Evolutionary conservation across 305 asterid species (phyloP).

Genomic region (Solanum hybrid): DNA sequence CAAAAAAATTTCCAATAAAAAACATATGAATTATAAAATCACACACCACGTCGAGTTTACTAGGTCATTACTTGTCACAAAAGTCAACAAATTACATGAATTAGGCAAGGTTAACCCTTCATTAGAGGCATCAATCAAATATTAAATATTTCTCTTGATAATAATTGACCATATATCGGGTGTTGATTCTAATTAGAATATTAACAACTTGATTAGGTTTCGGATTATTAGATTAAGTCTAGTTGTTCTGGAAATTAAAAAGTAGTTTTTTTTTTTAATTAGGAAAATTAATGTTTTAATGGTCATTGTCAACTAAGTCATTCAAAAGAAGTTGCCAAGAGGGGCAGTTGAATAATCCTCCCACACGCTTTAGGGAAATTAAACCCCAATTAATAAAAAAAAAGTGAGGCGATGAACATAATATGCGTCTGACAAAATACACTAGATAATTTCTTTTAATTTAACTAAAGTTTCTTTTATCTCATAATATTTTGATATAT

Average conservation of each 20-base stretch:
- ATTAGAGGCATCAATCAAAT: background rate
- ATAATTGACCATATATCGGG: background rate
- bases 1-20: background rate
- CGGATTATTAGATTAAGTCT: background rate
- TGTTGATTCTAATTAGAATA: background rate
- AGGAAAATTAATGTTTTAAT: background rate
- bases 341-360: background rate
- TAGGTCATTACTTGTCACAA: background rate
- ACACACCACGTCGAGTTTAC: background rate
- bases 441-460: background rate
- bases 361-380: background rate
- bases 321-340: background rate
- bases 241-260: background rate
- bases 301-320: background rate
- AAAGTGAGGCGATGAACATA: background rate
- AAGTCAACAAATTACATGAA: background rate
- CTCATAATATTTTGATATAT: background rate
- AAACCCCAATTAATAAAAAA: background rate
- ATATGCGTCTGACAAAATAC: background rate
- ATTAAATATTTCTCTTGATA: background rate
- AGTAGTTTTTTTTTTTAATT: background rate
- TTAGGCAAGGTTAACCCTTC: background rate
- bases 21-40: background rate
- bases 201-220: background rate
- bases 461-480: background rate